Evolutionary conservation across 2,329 filamentous ascomycete species (phyloP).

Genomic region (Domatiomyces catenatus): DNA sequence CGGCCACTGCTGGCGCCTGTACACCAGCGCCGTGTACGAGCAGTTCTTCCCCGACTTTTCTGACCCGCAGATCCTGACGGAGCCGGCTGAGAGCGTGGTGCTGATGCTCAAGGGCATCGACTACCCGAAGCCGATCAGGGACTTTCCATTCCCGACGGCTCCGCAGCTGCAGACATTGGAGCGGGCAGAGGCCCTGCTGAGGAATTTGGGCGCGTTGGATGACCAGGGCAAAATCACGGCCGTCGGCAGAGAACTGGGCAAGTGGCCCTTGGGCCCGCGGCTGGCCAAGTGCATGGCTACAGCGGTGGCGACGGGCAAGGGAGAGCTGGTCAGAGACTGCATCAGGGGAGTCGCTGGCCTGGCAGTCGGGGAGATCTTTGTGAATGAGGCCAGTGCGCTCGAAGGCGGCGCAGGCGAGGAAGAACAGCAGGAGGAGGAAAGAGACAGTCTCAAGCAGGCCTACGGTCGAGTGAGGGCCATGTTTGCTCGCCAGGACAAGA

Average conservation of each 20-base stretch:
- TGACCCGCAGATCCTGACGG: conserved; percentile 74
- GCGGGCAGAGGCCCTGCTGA: conserved; percentile 72
- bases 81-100: conserved; percentile 84
- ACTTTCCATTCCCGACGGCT: conserved; percentile 91
- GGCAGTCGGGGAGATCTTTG: conserved; percentile 74
- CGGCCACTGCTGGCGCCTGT: conserved; percentile 87
- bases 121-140: conserved; percentile 62
- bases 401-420: conserved; percentile 45
- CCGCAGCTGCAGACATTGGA: conserved; percentile 61
- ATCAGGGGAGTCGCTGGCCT: conserved; percentile 78
- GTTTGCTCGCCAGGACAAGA: conserved; percentile 67
- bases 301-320: conserved; percentile 54
- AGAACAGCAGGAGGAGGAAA: conserved; percentile 53
- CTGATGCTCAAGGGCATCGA: conserved; percentile 92
- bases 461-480: conserved; percentile 60
- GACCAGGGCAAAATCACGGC: conserved; percentile 61
- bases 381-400: conserved; percentile 64
- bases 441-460: conserved; percentile 47
- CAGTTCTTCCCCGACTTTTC: conserved; percentile 74
- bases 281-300: conserved; percentile 86
- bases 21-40: conserved; percentile 83
- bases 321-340: conserved; percentile 58
- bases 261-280: conserved; percentile 78
- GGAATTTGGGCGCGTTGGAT: conserved; percentile 63
- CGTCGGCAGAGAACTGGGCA: conserved; percentile 64